phyloP scores from a whole-genome alignment of 257 asterid genomes.

The Fraxinus quadrangulata region DNA sequence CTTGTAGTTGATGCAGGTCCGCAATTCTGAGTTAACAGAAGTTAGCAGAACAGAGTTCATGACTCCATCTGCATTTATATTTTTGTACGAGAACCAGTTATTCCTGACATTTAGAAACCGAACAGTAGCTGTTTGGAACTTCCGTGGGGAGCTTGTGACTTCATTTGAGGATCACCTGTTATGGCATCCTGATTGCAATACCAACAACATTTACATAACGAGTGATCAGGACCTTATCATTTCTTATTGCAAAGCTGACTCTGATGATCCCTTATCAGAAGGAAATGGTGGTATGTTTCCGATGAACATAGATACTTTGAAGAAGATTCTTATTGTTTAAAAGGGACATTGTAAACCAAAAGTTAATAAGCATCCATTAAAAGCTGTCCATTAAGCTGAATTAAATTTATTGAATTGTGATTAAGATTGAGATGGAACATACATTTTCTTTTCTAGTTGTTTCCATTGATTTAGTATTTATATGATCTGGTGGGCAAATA shows the following conservation, averaged over 20 bases:
- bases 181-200: conserved; percentile 99
- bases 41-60: conserved; percentile 94
- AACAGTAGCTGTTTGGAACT: conserved; percentile 98
- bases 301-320: neutral
- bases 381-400: too few relatives aligned
- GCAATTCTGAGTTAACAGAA: conserved; percentile 83
- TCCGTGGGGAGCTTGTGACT: conserved; percentile 96
- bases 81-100: conserved; percentile 89
- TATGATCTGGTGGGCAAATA: neutral
- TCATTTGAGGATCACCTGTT: conserved; percentile 95
- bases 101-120: conserved; percentile 93
- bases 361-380: too few relatives aligned
- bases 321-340: neutral
- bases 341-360: too few relatives aligned
- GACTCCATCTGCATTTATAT: conserved; percentile 99
- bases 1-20: conserved; percentile 59
- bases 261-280: conserved; percentile 79
- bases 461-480: neutral
- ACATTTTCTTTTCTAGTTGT: neutral
- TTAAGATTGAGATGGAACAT: too few relatives aligned
- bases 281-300: conserved; percentile 76
- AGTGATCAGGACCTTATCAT: conserved; percentile 97
- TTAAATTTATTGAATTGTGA: too few relatives aligned
- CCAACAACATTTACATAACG: conserved; percentile 97
- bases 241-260: conserved; percentile 87